A percentile compares a stretch with the other conserved stretches of the same genome.
phyloP scores from a whole-genome alignment of 2,329 filamentous ascomycete species.

The Phaeosphaeriaceae sp. region DNA sequence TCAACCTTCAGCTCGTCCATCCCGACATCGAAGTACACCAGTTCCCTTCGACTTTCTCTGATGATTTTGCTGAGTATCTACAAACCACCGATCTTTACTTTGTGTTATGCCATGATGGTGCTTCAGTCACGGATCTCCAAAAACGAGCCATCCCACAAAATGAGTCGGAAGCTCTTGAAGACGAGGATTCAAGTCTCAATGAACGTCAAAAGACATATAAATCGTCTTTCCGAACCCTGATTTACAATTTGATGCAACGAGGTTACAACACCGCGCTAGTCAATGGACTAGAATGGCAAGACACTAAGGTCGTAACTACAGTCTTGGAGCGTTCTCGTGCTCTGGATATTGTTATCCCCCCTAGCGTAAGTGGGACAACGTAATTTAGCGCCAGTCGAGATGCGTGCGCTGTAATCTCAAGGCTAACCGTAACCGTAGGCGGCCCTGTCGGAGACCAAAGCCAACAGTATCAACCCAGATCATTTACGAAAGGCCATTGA shows the following conservation, averaged over 20 bases:
- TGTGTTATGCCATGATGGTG: conserved; percentile 71
- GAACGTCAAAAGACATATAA: conserved; percentile 32
- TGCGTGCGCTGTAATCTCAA: not conserved
- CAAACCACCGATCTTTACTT: conserved; percentile 65
- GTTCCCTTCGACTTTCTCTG: conserved; percentile 57
- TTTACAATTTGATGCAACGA: conserved; percentile 61
- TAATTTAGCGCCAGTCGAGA: not conserved
- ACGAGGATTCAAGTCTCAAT: conserved; percentile 21
- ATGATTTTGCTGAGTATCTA: conserved; percentile 64
- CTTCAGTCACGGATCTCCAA: conserved; percentile 33
- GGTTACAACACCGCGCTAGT: conserved; percentile 69
- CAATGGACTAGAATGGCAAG: conserved; percentile 67
- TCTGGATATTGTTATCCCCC: conserved; percentile 22
- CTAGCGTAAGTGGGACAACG: conserved; percentile 20
- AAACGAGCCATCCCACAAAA: conserved; percentile 27
- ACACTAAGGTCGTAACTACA: conserved; percentile 63
- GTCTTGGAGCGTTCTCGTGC: conserved; percentile 27
- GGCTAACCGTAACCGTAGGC: conserved; percentile 7
- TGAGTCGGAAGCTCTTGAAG: conserved; percentile 23
- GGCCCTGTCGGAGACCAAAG: conserved; percentile 6
- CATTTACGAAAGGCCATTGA: conserved; percentile 27
- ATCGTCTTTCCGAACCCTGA: conserved; percentile 54
- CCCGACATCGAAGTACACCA: conserved; percentile 53
- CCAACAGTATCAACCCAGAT: conserved; percentile 18
- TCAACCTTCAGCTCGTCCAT: conserved; percentile 49